Evolutionary conservation across 805 yeast genomes (phyloP).

Genomic region (Grigorovia humatica): DNA sequence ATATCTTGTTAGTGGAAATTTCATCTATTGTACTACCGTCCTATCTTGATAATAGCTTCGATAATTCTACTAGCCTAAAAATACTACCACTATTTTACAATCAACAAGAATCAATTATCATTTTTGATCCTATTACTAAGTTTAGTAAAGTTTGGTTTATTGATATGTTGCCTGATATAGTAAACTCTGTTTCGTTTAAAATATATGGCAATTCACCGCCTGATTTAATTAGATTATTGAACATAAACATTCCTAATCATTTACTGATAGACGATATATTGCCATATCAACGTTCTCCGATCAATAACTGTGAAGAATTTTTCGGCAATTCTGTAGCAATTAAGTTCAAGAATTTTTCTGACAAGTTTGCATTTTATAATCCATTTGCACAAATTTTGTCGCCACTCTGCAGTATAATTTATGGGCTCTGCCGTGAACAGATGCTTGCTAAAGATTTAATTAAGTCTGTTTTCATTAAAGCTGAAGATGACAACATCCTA

Average conservation of each 20-base stretch:
- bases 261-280: neutral
- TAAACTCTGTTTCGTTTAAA: constrained; percentile 19
- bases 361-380: constrained; percentile 28
- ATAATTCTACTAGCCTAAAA: constrained; percentile 8
- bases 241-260: constrained; percentile 1
- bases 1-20: constrained; percentile 57
- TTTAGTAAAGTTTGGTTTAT: constrained; percentile 41
- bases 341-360: constrained; percentile 26
- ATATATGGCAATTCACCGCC: constrained; percentile 22
- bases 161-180: constrained; percentile 18
- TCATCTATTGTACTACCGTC: constrained; percentile 32
- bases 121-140: constrained; percentile 35
- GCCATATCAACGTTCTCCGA: neutral
- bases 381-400: constrained; percentile 22
- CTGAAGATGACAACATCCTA: neutral
- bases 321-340: neutral
- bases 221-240: constrained; percentile 11
- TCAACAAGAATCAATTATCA: constrained; percentile 51
- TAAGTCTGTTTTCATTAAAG: neutral
- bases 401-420: constrained; percentile 7
- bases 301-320: neutral
- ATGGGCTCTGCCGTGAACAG: neutral
- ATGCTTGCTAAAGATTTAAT: neutral
- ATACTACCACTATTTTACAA: constrained; percentile 26
- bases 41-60: constrained; percentile 29